phyloP scores from a whole-genome alignment of 2,329 filamentous ascomycete genomes.

The Diaporthe sp. region DNA sequence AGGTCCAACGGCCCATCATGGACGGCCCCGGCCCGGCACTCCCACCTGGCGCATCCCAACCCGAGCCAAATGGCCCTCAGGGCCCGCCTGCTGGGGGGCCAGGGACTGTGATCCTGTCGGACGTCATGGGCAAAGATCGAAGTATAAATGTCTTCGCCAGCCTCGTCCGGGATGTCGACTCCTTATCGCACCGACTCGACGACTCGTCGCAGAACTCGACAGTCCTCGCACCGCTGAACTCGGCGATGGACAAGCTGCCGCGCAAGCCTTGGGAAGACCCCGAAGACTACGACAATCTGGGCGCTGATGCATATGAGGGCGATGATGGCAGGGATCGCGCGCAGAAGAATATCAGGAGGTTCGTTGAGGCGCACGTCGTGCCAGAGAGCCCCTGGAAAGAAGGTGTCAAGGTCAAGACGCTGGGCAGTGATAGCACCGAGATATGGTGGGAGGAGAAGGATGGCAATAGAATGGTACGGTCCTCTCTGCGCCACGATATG shows the following conservation, averaged over 20 bases:
- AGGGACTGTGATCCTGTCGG: constrained; percentile 76
- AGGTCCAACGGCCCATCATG: constrained; percentile 46
- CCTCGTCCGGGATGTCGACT: constrained; percentile 79
- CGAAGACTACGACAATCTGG: constrained; percentile 75
- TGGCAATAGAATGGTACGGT: constrained; percentile 73
- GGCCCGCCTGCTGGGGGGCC: constrained; percentile 45
- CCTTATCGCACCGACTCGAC: constrained; percentile 76
- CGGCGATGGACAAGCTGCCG: constrained; percentile 79
- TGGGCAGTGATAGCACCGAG: constrained; percentile 67
- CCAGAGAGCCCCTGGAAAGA: constrained; percentile 80
- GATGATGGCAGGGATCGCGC: constrained; percentile 80
- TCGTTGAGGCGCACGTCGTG: constrained; percentile 89
- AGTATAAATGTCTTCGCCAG: constrained; percentile 87
- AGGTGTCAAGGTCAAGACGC: constrained; percentile 71
- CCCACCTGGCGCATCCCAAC: constrained; percentile 36
- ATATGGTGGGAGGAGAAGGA: constrained; percentile 86
- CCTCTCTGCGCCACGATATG: not conserved
- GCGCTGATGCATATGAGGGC: constrained; percentile 80
- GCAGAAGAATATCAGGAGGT: constrained; percentile 77
- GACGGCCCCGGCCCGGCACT: constrained; percentile 42
- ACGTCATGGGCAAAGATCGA: constrained; percentile 84
- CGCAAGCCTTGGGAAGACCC: constrained; percentile 89
- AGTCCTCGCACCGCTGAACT: constrained; percentile 88
- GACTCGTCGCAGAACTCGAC: constrained; percentile 78
- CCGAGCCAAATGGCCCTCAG: constrained; percentile 33